Percentiles rank a stretch among this genome's conserved stretches.
These are phyloP conservation scores for Yamadazyma triangularis DNA, from an alignment of 1,139 yeast genomes.

Conservation along the genomic window DNA sequence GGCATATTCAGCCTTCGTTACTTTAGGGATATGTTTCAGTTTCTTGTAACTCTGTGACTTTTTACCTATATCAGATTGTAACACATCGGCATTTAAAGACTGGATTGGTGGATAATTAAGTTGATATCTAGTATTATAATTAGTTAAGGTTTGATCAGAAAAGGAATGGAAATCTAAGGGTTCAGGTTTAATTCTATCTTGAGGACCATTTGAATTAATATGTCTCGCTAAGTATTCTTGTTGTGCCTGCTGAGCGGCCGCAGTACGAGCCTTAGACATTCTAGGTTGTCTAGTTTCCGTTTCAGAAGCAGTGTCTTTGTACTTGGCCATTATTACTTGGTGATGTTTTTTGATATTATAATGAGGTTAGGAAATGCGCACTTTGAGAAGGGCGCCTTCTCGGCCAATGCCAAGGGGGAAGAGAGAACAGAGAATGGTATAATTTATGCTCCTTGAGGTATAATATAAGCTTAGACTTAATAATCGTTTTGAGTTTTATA, in stretches of 20 bases:
- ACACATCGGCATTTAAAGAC: conserved; percentile 55
- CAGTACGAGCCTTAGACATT: conserved; percentile 48
- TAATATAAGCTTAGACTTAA: too few species aligned
- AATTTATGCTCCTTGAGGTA: too few species aligned
- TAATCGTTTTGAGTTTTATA: too few species aligned
- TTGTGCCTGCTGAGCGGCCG: conserved; percentile 55
- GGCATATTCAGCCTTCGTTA: conserved; percentile 50
- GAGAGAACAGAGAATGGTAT: too few species aligned
- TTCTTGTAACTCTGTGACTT: conserved; percentile 49
- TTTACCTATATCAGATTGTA: conserved; percentile 62
- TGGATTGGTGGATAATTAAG: conserved; percentile 47
- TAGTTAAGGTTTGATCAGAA: conserved; percentile 51
- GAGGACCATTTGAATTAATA: conserved; percentile 61
- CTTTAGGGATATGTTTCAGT: conserved; percentile 14
- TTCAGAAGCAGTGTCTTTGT: conserved; percentile 41
- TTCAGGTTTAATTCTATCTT: conserved; percentile 42
- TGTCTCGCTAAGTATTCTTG: conserved; percentile 56
- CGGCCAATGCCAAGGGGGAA: too few species aligned
- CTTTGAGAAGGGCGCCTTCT: too few species aligned
- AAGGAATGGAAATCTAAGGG: conserved; percentile 61
- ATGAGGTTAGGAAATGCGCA: too few species aligned
- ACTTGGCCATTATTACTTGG: conserved; percentile 13
- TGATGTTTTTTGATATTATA: too few species aligned
- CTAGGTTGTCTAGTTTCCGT: conserved; percentile 37
- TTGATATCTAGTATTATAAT: conserved; percentile 52